A percentile compares a stretch with the other conserved stretches of the same genome.
Evolutionary conservation across 352 stramenopile genomes (phyloP).

Genomic region (Phytophthora pinifolia): DNA sequence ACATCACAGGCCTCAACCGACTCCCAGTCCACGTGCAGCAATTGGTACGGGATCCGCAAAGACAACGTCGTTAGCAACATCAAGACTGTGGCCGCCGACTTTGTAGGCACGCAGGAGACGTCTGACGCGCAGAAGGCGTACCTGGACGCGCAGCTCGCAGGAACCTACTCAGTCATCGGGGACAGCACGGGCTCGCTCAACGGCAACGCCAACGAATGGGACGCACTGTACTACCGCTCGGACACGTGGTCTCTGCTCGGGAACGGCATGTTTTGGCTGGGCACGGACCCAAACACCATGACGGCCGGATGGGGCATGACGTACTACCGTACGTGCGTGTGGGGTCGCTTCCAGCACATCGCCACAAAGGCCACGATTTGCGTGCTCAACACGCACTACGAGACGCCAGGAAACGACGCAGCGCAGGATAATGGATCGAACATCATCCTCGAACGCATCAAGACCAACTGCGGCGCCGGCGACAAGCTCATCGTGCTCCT

Average conservation of each 20-base stretch:
- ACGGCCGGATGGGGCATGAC: conserved; percentile 62
- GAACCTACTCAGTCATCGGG: conserved; percentile 66
- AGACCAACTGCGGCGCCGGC: conserved; percentile 44
- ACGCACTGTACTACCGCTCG: conserved; percentile 67
- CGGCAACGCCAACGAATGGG: conserved; percentile 48
- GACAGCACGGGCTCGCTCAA: conserved; percentile 63
- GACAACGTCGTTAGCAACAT: conserved; percentile 64
- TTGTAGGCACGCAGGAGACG: conserved; percentile 84
- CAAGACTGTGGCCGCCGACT: conserved; percentile 53
- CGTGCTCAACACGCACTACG: conserved; percentile 83
- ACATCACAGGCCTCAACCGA: conserved; percentile 61
- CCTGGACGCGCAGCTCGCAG: conserved; percentile 52
- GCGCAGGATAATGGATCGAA: conserved; percentile 66
- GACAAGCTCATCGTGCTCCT: conserved; percentile 69
- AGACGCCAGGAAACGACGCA: conserved; percentile 75
- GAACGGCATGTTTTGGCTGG: conserved; percentile 75
- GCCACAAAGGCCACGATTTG: conserved; percentile 62
- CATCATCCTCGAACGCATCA: conserved; percentile 60
- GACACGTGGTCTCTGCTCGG: conserved; percentile 57
- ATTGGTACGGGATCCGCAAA: conserved; percentile 68
- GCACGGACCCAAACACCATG: conserved; percentile 48
- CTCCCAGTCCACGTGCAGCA: conserved; percentile 41
- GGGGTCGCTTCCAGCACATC: conserved; percentile 73
- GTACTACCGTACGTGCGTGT: conserved; percentile 75
- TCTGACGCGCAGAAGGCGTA: conserved; percentile 65